Percentiles rank a stretch among this genome's conserved stretches.
Conservation (phyloP, 495 filamentous ascomycete species). For the Daldinia grandis region DNA sequence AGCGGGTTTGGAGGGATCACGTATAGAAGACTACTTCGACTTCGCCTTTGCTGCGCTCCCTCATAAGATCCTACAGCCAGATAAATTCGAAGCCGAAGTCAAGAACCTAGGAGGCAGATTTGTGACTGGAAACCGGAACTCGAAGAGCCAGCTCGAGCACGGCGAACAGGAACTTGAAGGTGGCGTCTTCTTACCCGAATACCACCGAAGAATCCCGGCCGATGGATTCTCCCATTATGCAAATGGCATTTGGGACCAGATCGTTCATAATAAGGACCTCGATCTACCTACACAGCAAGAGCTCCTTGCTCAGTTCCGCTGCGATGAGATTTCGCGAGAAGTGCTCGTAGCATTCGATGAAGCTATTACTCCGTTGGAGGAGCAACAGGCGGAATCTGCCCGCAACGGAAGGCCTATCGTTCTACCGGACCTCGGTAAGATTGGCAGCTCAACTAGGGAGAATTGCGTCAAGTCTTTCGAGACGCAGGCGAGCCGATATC, state of each 20-base stretch:
- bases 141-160: slow-evolving; percentile 60
- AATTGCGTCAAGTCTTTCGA: slow-evolving; percentile 86
- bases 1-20: slow-evolving; percentile 82
- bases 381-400: slow-evolving; percentile 77
- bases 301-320: slow-evolving; percentile 94
- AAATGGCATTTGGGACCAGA: slow-evolving; percentile 95
- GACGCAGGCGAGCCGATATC: slow-evolving; percentile 88
- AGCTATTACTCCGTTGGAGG: slow-evolving; percentile 82
- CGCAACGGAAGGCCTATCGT: slow-evolving; percentile 74
- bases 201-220: slow-evolving; percentile 93
- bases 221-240: slow-evolving; percentile 95
- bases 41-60: slow-evolving; percentile 96
- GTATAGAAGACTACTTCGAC: slow-evolving; percentile 96
- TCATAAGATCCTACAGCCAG: slow-evolving; percentile 94
- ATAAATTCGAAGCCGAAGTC: slow-evolving; percentile 85
- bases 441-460: slow-evolving; percentile 74
- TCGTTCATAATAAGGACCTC: slow-evolving; percentile 97
- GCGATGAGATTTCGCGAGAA: slow-evolving; percentile 92
- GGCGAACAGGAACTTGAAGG: slow-evolving; percentile 75
- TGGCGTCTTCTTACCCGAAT: slow-evolving; percentile 89
- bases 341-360: slow-evolving; percentile 86
- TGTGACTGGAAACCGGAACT: slow-evolving; percentile 74
- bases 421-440: slow-evolving; percentile 76
- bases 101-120: slow-evolving; percentile 83
- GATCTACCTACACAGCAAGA: slow-evolving; percentile 98